Percentiles rank a stretch among this genome's conserved stretches.
phyloP scores from a whole-genome alignment of 2,329 filamentous ascomycete species.

The Ceratocystis lukuohia region DNA sequence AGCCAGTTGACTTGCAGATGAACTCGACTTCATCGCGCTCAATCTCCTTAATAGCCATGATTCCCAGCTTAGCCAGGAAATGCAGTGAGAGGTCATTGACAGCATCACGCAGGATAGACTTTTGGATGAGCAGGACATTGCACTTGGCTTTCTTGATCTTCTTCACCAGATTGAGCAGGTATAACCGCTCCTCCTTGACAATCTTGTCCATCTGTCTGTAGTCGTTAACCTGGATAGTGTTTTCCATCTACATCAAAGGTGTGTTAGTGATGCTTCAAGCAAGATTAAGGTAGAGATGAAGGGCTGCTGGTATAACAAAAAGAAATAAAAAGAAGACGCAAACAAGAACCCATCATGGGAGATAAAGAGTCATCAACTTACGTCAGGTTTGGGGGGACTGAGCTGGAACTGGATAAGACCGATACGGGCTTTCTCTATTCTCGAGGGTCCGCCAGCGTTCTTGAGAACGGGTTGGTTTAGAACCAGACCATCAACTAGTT shows the following conservation, averaged over 20 bases:
- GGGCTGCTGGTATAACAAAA: too few relatives aligned
- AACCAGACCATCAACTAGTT: slow-evolving; percentile 89
- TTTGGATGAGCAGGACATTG: slow-evolving; percentile 95
- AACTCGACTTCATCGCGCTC: slow-evolving; percentile 98
- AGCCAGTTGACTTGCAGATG: slow-evolving; percentile 96
- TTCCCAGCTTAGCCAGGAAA: slow-evolving; percentile 94
- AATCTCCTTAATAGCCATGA: slow-evolving; percentile 91
- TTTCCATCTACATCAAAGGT: slow-evolving; percentile 63
- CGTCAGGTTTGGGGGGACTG: slow-evolving; percentile 92
- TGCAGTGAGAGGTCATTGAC: slow-evolving; percentile 96
- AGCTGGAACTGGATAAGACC: slow-evolving; percentile 97
- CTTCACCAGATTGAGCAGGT: slow-evolving; percentile 97
- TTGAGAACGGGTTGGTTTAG: slow-evolving; percentile 88
- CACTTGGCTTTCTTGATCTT: slow-evolving; percentile 99
- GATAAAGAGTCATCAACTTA: slow-evolving; percentile 32
- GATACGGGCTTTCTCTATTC: slow-evolving; percentile 96
- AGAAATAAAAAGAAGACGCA: not conserved
- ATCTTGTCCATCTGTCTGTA: slow-evolving; percentile 99
- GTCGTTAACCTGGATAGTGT: slow-evolving; percentile 97
- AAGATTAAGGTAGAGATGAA: too few relatives aligned
- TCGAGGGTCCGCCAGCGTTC: slow-evolving; percentile 74
- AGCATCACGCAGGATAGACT: slow-evolving; percentile 92
- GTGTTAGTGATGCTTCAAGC: not conserved
- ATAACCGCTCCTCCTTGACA: slow-evolving; percentile 95
- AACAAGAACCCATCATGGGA: not conserved